A percentile compares a stretch with the other conserved stretches of the same genome.
Evolutionary conservation across 2,329 filamentous ascomycete genomes (phyloP).

Genomic region (Mycocentrospora acerina): DNA sequence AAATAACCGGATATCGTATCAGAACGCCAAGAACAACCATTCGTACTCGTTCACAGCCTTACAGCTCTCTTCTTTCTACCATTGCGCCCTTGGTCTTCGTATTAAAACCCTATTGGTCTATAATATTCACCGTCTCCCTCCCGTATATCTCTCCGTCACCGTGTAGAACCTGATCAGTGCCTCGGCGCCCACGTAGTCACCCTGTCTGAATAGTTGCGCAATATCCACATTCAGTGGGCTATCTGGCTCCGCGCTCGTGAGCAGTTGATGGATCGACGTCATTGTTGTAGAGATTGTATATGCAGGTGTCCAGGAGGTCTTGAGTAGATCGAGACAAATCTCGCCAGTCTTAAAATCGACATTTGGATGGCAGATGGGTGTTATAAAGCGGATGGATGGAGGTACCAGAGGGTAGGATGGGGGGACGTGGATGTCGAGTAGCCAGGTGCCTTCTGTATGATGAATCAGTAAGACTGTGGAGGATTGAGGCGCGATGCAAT

Average conservation of each 20-base stretch:
- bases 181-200: constrained; percentile 68
- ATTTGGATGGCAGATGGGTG: constrained; percentile 44
- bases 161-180: constrained; percentile 73
- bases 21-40: constrained; percentile 3
- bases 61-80: too few species aligned
- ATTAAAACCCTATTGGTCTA: neutral
- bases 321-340: constrained; percentile 89
- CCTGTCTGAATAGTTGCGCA: constrained; percentile 67
- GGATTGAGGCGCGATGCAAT: neutral
- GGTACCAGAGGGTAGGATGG: constrained; percentile 75
- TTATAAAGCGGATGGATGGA: constrained; percentile 79
- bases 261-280: constrained; percentile 70
- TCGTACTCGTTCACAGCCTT: too few species aligned
- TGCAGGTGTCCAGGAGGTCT: constrained; percentile 75
- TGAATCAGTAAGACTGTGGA: constrained; percentile 1
- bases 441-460: constrained; percentile 71
- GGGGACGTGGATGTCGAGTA: constrained; percentile 75
- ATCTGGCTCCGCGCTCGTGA: constrained; percentile 69
- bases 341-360: constrained; percentile 67
- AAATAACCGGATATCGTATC: constrained; percentile 3
- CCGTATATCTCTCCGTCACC: constrained; percentile 50
- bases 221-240: constrained; percentile 79
- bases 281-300: constrained; percentile 78
- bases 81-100: too few species aligned
- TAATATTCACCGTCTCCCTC: constrained; percentile 9